Evolutionary conservation across 1,284 basidiomycete genomes (phyloP).

Genomic region (Agroathelia rolfsii): DNA sequence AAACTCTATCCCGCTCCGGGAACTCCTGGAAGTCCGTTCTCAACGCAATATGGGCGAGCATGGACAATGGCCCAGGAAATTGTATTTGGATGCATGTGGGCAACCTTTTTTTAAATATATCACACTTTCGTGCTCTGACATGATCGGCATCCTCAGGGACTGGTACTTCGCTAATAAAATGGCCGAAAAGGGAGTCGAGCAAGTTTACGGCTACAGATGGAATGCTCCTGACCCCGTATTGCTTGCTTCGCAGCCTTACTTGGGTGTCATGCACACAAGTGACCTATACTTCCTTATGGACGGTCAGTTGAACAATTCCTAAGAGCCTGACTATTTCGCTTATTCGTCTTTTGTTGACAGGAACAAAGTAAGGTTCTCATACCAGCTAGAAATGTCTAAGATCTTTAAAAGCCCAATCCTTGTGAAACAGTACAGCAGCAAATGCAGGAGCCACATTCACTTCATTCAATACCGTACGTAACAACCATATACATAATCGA

Average conservation of each 20-base stretch:
- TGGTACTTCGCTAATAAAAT: slow-evolving; percentile 27
- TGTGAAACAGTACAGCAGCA: slow-evolving; percentile 13
- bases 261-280: slow-evolving; percentile 34
- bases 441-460: slow-evolving; percentile 31
- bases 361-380: slow-evolving; percentile 23
- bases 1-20: slow-evolving; percentile 29
- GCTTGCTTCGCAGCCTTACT: slow-evolving; percentile 25
- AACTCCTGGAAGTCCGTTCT: slow-evolving; percentile 25
- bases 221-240: slow-evolving; percentile 33
- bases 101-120: slow-evolving; percentile 3
- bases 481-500: slow-evolving; percentile 3
- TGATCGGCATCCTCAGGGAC: slow-evolving; percentile 29
- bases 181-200: slow-evolving; percentile 20
- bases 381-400: slow-evolving; percentile 2
- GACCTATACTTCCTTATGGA: slow-evolving; percentile 35
- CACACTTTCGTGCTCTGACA: neutral
- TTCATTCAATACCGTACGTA: slow-evolving; percentile 26
- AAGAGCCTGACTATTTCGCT: neutral
- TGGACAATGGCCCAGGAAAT: slow-evolving; percentile 32
- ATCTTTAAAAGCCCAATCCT: neutral
- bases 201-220: slow-evolving; percentile 28
- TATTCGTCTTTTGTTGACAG: slow-evolving; percentile 11
- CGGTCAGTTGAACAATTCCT: slow-evolving; percentile 20
- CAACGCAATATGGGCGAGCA: slow-evolving; percentile 31
- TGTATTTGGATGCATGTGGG: slow-evolving; percentile 36